phyloP scores from a whole-genome alignment of 1,284 basidiomycete genomes.

The Microbotryomycetes sp. region DNA sequence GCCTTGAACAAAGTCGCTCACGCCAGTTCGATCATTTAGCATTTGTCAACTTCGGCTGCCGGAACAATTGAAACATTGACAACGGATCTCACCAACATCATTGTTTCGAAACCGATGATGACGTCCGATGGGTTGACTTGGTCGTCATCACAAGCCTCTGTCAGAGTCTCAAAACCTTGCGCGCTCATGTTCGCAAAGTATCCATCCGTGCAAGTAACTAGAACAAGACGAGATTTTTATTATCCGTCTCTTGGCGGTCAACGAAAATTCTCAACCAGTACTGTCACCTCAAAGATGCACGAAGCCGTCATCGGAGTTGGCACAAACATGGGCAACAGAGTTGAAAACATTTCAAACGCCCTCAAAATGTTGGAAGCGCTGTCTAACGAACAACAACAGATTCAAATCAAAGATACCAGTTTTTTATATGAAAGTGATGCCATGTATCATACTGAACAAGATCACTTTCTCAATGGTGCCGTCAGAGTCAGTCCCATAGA shows the following conservation, averaged over 20 bases:
- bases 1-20: slow-evolving; percentile 32
- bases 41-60: slow-evolving; percentile 51
- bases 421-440: slow-evolving; percentile 90
- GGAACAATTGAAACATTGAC: slow-evolving; percentile 69
- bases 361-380: slow-evolving; percentile 54
- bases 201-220: slow-evolving; percentile 57
- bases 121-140: slow-evolving; percentile 40
- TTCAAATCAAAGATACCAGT: slow-evolving; percentile 66
- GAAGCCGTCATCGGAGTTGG: slow-evolving; percentile 71
- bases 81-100: slow-evolving; percentile 53
- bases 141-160: slow-evolving; percentile 44
- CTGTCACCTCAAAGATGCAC: slow-evolving; percentile 29
- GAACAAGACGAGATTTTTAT: slow-evolving; percentile 46
- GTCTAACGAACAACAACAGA: slow-evolving; percentile 34
- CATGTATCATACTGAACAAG: slow-evolving; percentile 93
- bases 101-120: slow-evolving; percentile 34
- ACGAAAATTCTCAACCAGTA: neutral
- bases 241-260: neutral
- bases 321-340: slow-evolving; percentile 82
- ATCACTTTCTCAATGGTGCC: slow-evolving; percentile 81
- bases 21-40: slow-evolving; percentile 35
- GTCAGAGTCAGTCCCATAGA: slow-evolving; percentile 58
- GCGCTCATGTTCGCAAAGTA: slow-evolving; percentile 65
- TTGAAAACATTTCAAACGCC: slow-evolving; percentile 73
- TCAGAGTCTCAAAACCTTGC: slow-evolving; percentile 67